These are phyloP conservation scores for Ophiostoma triangulosporum DNA, from an alignment of 2,329 filamentous ascomycete species.

Conservation along the genomic window DNA sequence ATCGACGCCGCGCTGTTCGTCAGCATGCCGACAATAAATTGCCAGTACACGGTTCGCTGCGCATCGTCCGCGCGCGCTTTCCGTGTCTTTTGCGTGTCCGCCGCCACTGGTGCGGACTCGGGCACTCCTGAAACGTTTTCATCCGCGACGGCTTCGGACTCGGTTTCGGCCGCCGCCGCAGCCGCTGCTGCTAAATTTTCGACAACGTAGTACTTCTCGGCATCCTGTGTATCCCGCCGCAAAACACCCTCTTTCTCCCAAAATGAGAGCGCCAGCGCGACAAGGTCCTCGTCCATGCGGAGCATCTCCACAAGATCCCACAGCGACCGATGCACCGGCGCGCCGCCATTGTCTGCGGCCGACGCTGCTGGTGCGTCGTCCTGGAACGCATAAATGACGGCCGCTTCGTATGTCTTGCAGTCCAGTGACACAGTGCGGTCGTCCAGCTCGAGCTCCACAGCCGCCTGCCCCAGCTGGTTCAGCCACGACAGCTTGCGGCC, in stretches of 20 bases:
- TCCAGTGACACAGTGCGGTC: slow-evolving; percentile 64
- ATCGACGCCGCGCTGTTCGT: slow-evolving; percentile 76
- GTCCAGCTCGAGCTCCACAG: slow-evolving; percentile 66
- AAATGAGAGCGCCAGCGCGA: slow-evolving; percentile 53
- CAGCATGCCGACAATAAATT: slow-evolving; percentile 89
- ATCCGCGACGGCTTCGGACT: not conserved
- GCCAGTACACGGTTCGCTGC: slow-evolving; percentile 59
- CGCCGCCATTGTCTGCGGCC: slow-evolving; percentile 17
- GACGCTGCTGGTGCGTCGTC: slow-evolving; percentile 15
- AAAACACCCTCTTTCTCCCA: slow-evolving; percentile 60
- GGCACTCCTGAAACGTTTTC: slow-evolving; percentile 16
- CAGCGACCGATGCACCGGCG: slow-evolving; percentile 30
- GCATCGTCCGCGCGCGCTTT: slow-evolving; percentile 39
- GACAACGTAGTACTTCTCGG: slow-evolving; percentile 51
- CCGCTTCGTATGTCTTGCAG: slow-evolving; percentile 73
- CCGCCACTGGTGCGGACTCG: slow-evolving; percentile 17
- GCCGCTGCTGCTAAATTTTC: slow-evolving; percentile 32
- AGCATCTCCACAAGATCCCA: slow-evolving; percentile 41
- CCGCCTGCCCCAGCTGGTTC: slow-evolving; percentile 65
- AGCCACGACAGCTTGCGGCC: slow-evolving; percentile 83
- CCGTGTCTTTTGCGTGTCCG: slow-evolving; percentile 16
- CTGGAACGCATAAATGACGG: slow-evolving; percentile 75
- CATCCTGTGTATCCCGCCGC: slow-evolving; percentile 24
- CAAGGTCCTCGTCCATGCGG: slow-evolving; percentile 60
- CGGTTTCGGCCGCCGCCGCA: slow-evolving; percentile 19